Evolutionary conservation across 1,139 yeast genomes (phyloP), one percentile per base, ranked within the genome.

Genomic region (Geotrichum fermentans): DNA sequence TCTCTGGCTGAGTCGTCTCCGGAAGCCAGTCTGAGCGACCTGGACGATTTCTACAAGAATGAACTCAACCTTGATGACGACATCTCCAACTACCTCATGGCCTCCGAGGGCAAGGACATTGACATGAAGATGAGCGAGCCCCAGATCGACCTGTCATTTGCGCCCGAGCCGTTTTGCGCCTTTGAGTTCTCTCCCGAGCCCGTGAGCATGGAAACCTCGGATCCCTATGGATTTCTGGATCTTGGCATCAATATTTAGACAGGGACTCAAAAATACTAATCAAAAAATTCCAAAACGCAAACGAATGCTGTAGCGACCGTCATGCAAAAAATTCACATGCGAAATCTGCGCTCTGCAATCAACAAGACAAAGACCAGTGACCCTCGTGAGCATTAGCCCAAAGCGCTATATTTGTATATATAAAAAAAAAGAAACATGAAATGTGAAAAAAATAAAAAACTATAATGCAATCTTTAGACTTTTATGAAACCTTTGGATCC

Each of bases 201-300:
- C 1, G 29, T 17, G 11, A 2, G 13, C 28, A 10, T 32, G 16
- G 49, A 26, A 16, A 14, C 34, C 16, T n/a, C 24, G 22, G 50
- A 47, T 16, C 45, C 42, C 7, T 40, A 46, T 32, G 50, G 50
- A 11, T 47, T 47, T 22, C 34, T 47, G 14, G 50, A 47, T 37
- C 33, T 47, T 8, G 50, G 43, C 7, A 47, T 47, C n/a, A 36
- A 40, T 7, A 47, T 47, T 16, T 47, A 37, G 41, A 2, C 20
- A 35, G 4, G 14, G 16, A 14, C 16, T 14, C 13, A n/a, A 28
- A 28, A 8, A 13, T 13, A 28, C 30, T 13, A 28, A 28, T 8
- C 13, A 13, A 28, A 28, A 28, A 28, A 28, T 28, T 8, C 30
- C 13, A 28, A 28, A 28, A 28, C 8, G 30, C 30, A 28, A 8